phyloP scores from a whole-genome alignment of 345 rosid species.

The Firmiana major region DNA sequence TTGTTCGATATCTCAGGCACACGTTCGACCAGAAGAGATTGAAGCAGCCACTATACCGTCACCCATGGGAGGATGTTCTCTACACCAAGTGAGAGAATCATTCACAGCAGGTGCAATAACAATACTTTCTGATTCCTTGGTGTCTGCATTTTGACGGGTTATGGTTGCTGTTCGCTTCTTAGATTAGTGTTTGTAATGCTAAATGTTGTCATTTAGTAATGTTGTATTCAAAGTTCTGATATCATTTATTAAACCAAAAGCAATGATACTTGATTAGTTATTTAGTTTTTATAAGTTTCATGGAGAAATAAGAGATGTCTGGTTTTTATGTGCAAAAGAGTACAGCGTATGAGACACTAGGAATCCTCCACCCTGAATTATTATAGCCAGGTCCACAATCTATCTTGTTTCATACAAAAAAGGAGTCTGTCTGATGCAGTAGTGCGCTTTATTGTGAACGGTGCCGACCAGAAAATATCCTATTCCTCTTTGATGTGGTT shows the following conservation, averaged over 20 bases:
- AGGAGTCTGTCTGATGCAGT: not conserved
- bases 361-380: not conserved
- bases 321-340: not conserved
- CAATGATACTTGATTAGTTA: not conserved
- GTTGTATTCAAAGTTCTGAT: conserved; percentile 19
- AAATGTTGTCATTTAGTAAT: conserved; percentile 11
- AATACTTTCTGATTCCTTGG: not conserved
- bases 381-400: not conserved
- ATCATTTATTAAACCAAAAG: conserved; percentile 16
- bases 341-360: not conserved
- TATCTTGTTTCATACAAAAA: not conserved
- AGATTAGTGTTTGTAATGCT: conserved; percentile 28
- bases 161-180: conserved; percentile 11
- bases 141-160: conserved; percentile 16
- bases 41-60: conserved; percentile 95
- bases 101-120: conserved; percentile 2
- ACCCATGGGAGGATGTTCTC: conserved; percentile 98
- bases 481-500: not conserved
- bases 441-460: not conserved
- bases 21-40: conserved; percentile 94
- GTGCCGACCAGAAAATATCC: not conserved
- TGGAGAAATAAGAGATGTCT: conserved; percentile 4
- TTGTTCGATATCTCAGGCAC: conserved; percentile 43
- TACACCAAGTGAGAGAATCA: conserved; percentile 72
- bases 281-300: not conserved